Evolutionary conservation across 106 monocot species (phyloP), one percentile per base, ranked within the genome.

Genomic region (Dendrobium officinale): DNA sequence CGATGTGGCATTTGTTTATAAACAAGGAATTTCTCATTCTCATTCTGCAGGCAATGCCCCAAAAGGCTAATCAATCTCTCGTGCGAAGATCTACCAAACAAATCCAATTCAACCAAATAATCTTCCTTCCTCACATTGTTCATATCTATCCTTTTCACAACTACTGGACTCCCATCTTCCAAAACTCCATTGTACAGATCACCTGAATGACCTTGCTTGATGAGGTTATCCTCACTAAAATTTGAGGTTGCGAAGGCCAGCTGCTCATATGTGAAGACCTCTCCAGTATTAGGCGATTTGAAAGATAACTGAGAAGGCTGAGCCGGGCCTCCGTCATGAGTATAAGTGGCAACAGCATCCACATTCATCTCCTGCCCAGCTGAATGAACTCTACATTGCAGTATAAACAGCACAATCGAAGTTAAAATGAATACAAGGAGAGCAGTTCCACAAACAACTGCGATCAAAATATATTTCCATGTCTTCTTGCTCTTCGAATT

Each of bases 151-250:
- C 84, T 91, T 81, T 99, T 99, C 54, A 99, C 88, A 18, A 93
- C 98, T 26, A 99, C 86, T 4, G 47, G 77, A 72, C 70, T 40
- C 58, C 92, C 95, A 55, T 85, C 84, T 70, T 95, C 87, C 79
- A 98, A 84, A 47, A 83, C 75, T 20, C 95, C 98, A 67, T 77
- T 79, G 79, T 88, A 98, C 47, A 98, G 75, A 55, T 95, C 92
- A 2, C 98, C 98, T 4, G 92, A 92, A 59, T 92, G 95, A 26
- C 98, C 98, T 22, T 85, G 89, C 80, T 91, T 95, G 59, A 92
- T 87, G 51, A 94, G 91, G 45, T 90, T 95, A 3, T 67, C 17
- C 9, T 86, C 88, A 9, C 78, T 78, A 29, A 98, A 95, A 45
- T 84, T 82, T n/a, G 79, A 81, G 0, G 98, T 91, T 0, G 91